phyloP scores from a whole-genome alignment of 2,329 filamentous ascomycete species.

The Penicillium glabrum region DNA sequence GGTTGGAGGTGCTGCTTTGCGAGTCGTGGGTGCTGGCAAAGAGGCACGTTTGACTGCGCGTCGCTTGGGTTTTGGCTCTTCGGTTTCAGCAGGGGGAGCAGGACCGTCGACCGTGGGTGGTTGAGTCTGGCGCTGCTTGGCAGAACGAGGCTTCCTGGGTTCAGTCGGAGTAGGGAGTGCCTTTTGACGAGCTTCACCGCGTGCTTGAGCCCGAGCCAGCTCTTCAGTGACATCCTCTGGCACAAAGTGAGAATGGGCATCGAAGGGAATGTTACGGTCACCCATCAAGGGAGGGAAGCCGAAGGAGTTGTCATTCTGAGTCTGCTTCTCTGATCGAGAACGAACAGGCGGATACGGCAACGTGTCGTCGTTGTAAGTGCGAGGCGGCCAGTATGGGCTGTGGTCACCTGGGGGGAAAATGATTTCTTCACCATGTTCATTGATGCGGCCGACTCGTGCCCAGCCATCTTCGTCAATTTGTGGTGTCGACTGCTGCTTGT shows the following conservation, averaged over 20 bases:
- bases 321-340: conserved; percentile 11
- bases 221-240: conserved; percentile 15
- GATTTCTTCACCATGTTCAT: conserved; percentile 17
- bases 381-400: conserved; percentile 12
- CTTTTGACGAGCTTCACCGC: conserved; percentile 4
- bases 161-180: not conserved
- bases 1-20: not conserved
- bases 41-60: conserved; percentile 2
- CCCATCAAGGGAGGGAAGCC: conserved; percentile 23
- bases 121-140: conserved; percentile 10
- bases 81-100: not conserved
- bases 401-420: conserved; percentile 5
- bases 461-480: conserved; percentile 8
- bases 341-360: conserved; percentile 20
- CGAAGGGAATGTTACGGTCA: conserved; percentile 18
- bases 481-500: not conserved
- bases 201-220: conserved; percentile 3
- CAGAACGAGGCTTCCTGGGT: conserved; percentile 6
- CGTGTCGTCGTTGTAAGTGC: conserved; percentile 15
- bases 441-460: conserved; percentile 13
- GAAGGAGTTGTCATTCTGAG: conserved; percentile 5
- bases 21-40: not conserved
- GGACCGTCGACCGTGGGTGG: not conserved
- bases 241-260: not conserved
- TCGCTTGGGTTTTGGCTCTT: conserved; percentile 2